Percentiles rank a stretch among this genome's conserved stretches.
Evolutionary conservation across 179 eudicot genomes (phyloP).

Genomic region (Beta corolliflora): DNA sequence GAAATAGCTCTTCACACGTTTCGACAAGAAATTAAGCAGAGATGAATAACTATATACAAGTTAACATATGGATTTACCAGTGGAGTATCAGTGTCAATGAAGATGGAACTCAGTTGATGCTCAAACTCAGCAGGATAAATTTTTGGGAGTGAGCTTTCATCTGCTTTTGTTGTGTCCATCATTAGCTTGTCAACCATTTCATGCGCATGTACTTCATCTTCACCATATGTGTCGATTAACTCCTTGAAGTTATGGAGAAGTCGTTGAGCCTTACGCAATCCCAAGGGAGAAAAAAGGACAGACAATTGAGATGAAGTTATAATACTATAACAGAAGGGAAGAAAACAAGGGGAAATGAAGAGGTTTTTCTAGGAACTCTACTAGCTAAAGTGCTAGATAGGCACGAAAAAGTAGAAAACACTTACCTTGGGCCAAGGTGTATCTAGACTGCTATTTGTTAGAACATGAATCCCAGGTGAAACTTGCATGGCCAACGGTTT

Average conservation of each 20-base stretch:
- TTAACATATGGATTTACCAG: constrained; percentile 38
- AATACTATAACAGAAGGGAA: background rate
- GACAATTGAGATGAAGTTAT: background rate
- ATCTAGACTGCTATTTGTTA: constrained; percentile 70
- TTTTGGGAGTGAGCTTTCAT: constrained; percentile 47
- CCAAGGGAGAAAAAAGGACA: background rate
- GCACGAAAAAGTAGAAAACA: background rate
- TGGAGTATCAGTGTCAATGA: constrained; percentile 51
- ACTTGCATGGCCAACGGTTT: constrained; percentile 37
- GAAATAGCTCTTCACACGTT: background rate
- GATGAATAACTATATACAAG: background rate
- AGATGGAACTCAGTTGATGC: constrained; percentile 64
- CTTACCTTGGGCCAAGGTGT: constrained; percentile 75
- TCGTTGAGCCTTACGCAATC: constrained; percentile 49
- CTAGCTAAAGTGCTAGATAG: background rate
- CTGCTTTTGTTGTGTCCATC: constrained; percentile 64
- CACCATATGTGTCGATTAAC: constrained; percentile 32
- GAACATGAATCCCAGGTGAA: constrained; percentile 67
- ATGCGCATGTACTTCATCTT: constrained; percentile 42
- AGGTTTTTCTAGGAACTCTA: background rate
- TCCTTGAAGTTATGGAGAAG: constrained; percentile 47
- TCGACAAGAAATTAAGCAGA: background rate
- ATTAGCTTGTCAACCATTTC: constrained; percentile 70
- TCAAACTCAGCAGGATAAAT: constrained; percentile 56
- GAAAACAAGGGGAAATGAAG: too few relatives aligned